Evolutionary conservation across 805 yeast genomes (phyloP).

Genomic region (Saccharomycopsis javanensis): DNA sequence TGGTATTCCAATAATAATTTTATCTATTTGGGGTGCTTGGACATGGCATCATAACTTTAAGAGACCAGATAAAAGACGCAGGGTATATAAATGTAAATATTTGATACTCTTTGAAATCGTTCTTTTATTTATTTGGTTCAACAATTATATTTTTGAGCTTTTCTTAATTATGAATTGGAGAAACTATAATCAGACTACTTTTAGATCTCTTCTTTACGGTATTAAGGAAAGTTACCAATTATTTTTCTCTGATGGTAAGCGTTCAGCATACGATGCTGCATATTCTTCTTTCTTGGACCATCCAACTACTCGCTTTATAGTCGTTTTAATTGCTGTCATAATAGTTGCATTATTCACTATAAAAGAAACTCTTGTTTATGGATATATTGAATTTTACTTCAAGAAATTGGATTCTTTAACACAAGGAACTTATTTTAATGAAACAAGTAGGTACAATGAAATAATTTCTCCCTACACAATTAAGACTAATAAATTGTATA

Average conservation of each 20-base stretch:
- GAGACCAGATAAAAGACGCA: not conserved
- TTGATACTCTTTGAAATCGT: not conserved
- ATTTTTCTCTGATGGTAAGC: not conserved
- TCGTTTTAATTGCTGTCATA: not conserved
- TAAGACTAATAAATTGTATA: not conserved
- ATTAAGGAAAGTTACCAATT: not conserved
- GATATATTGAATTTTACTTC: not conserved
- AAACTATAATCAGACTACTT: not conserved
- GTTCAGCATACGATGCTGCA: not conserved
- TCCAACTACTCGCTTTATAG: not conserved
- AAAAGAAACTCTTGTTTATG: not conserved
- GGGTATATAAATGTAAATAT: not conserved
- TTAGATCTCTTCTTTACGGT: not conserved
- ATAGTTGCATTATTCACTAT: not conserved
- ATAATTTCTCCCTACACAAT: not conserved
- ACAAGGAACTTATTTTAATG: not conserved
- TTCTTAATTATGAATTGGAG: not conserved
- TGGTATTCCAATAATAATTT: not conserved
- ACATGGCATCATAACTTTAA: not conserved
- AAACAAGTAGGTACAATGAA: not conserved
- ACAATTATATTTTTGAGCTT: not conserved
- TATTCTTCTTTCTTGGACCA: not conserved
- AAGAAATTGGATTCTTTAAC: not conserved
- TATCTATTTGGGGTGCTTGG: not conserved
- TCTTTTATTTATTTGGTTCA: not conserved